These are phyloP conservation scores for Dictyostelium discoideum DNA, from an alignment of 78 protist genomes.

Conservation along the genomic window DNA sequence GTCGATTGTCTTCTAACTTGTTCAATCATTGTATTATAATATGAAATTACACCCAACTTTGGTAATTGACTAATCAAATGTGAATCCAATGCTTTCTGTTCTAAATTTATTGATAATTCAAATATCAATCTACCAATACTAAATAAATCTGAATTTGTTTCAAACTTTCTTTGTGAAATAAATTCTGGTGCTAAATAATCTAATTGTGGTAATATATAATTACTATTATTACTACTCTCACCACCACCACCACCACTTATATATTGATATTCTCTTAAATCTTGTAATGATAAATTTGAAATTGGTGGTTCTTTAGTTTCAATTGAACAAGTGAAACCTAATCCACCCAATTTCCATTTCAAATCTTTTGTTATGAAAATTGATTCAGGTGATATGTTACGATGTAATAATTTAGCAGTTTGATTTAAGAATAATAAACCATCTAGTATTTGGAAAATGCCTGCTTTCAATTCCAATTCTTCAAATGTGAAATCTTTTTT, in stretches of 20 bases:
- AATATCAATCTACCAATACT: constrained; percentile 45
- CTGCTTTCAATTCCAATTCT: constrained; percentile 57
- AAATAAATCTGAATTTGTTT: constrained; percentile 42
- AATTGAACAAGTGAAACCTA: constrained; percentile 61
- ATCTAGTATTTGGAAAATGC: constrained; percentile 58
- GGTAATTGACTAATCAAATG: neutral
- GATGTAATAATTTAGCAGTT: constrained; percentile 69
- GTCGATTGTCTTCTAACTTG: neutral
- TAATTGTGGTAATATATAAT: constrained; percentile 24
- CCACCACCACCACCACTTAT: neutral
- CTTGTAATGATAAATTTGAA: neutral
- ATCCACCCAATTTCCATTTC: constrained; percentile 74
- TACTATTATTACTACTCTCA: neutral
- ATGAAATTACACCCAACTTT: constrained; percentile 25
- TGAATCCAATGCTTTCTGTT: neutral
- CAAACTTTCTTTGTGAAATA: constrained; percentile 11
- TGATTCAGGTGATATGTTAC: constrained; percentile 65
- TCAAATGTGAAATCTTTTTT: constrained; percentile 65
- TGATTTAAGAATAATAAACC: constrained; percentile 52
- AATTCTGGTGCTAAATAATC: constrained; percentile 63
- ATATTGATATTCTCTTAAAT: constrained; percentile 50
- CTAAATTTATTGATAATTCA: constrained; percentile 17
- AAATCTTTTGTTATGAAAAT: constrained; percentile 43
- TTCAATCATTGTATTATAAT: neutral
- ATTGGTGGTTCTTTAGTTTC: constrained; percentile 40